A percentile compares a stretch with the other conserved stretches of the same genome.
Evolutionary conservation across 73 alveolate genomes (phyloP).

Genomic region (Loxodes magnus): DNA sequence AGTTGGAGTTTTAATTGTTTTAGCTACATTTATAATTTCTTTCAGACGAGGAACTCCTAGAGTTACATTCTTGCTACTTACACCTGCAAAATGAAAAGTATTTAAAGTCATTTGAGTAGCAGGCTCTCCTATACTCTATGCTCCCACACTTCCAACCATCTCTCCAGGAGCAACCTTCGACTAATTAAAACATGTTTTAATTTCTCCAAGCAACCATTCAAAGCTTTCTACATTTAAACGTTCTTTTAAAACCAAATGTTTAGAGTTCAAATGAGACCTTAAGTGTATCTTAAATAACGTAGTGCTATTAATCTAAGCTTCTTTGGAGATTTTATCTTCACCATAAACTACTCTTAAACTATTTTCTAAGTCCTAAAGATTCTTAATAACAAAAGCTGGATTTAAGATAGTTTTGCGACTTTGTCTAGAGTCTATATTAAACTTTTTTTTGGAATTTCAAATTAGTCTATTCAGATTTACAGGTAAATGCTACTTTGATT

Average conservation of each 20-base stretch:
- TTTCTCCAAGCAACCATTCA: slow-evolving; percentile 90
- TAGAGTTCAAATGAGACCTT: slow-evolving; percentile 32
- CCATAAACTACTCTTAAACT: neutral
- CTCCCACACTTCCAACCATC: slow-evolving; percentile 95
- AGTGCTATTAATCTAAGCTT: slow-evolving; percentile 67
- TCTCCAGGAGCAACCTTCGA: slow-evolving; percentile 88
- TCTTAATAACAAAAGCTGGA: slow-evolving; percentile 54
- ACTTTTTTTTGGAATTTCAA: slow-evolving; percentile 65
- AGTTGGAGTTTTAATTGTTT: slow-evolving; percentile 86
- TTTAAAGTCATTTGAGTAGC: slow-evolving; percentile 98
- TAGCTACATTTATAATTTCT: slow-evolving; percentile 96
- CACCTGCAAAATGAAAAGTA: slow-evolving; percentile 99
- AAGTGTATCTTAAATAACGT: slow-evolving; percentile 70
- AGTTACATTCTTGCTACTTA: slow-evolving; percentile 95
- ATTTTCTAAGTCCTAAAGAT: neutral
- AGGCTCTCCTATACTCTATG: slow-evolving; percentile 96
- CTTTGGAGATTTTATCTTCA: slow-evolving; percentile 15
- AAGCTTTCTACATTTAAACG: slow-evolving; percentile 73
- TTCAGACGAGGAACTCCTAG: slow-evolving; percentile 97
- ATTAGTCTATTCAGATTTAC: slow-evolving; percentile 79
- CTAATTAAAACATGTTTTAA: slow-evolving; percentile 51
- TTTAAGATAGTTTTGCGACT: slow-evolving; percentile 46
- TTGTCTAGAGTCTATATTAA: slow-evolving; percentile 42
- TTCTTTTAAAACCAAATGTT: slow-evolving; percentile 62
- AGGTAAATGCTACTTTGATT: slow-evolving; percentile 76